Evolutionary conservation across 139 green algal species (phyloP), one percentile per base, ranked within the genome.

Genomic region (Chlorella sp.): DNA sequence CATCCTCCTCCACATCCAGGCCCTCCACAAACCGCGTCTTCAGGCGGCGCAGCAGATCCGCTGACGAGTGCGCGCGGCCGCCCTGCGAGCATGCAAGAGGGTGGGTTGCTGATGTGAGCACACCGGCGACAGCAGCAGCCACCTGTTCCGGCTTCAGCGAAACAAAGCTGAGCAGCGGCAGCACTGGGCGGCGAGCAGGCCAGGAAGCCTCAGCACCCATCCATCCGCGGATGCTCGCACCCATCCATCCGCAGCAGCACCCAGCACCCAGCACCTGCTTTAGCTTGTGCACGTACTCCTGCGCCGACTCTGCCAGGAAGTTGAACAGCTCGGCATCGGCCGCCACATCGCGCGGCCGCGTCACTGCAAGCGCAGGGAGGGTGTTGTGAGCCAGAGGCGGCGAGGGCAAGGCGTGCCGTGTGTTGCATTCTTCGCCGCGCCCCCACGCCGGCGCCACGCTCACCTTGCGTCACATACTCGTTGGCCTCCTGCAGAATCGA

Each of bases 251-350:
- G 46, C 51, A 3, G 51, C 51, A 20, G 11, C 11, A 16, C 51
- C 51, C 51, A 60, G 51, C 51, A 60, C 51, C 51, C 51, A n/a
- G n/a, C n/a, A 60, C 51, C 51, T 73, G 58, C 40, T 43, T 62
- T 34, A 87, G 67, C 56, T 87, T 90, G 46, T 60, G 81, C 7
- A 92, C 87, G 1, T 83, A 58, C 19, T 91, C 86, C n/a, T 86
- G 68, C 8, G 76, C 87, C 36, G 43, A 84, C 11, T 89, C 84
- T 0, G 92, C 86, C 1, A 96, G 44, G 56, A 90, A 43, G 2
- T 32, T 56, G 72, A 97, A 92, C 20, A 93, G 36, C 68, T 94
- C 92, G 2, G 90, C 85, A 46, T 95, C 92, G 19, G 90, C 56
- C 0, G 89, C 89, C 58, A 91, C 81, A 60, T 97, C 93, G n/a